Evolutionary conservation across 1,139 yeast genomes (phyloP), one percentile per base, ranked within the genome.

Genomic region (Zygoascus meyerae): DNA sequence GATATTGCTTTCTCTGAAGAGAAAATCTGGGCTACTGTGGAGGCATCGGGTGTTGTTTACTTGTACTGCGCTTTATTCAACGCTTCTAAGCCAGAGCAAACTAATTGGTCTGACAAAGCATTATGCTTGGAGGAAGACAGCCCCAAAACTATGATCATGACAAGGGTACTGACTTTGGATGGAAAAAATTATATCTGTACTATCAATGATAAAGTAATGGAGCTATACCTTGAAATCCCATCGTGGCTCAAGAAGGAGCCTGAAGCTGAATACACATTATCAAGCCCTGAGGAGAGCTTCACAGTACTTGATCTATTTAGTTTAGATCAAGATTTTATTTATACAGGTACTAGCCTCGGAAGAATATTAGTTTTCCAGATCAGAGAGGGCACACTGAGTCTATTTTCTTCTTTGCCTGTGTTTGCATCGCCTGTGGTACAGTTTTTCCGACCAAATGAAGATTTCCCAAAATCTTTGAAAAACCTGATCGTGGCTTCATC

Each of bases 361-460:
- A 17, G 28, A 29, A 21, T 44, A 15, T 10, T 30, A 28, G 16
- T 21, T 21, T 26, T 40, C 42, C 7, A 36, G 37, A 2, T 30
- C 11, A 26, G 40, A 12, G 39, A 52, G 29, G 38, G 40, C 9
- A 37, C 46, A 5, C 34, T 48, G 36, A 37, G 45, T 28, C 43
- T 51, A 5, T 21, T 41, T 17, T 35, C 39, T 7, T 42, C 51
- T 4, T 33, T 52, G 2, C 36, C 42, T n/a, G 38, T 51, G 8
- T 55, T 56, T 44, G 54, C 58, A 3, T 42, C 61, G 4, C 49
- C 57, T 1, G 52, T 55, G 12, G 32, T 35, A 6, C 49, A 48
- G 8, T 45, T 56, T 29, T 33, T 52, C 8, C 6, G 40, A 15
- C 44, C 36, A 5, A 15, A 35, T 9, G 31, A 33, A 15, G 21